Evolutionary conservation across 2,329 filamentous ascomycete species (phyloP).

Genomic region (Cladosporium halotolerans): DNA sequence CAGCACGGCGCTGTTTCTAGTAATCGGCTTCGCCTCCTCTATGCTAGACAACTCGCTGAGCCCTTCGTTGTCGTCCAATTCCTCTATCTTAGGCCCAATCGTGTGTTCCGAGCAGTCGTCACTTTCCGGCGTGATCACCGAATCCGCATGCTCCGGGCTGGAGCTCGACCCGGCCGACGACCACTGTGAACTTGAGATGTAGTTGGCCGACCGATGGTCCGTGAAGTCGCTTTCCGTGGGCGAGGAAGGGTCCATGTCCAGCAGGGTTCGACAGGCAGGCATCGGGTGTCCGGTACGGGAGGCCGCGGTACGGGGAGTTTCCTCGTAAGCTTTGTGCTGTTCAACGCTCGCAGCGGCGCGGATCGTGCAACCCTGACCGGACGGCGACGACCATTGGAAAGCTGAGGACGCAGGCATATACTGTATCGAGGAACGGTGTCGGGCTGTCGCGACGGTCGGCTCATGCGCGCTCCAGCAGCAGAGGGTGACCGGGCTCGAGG

Average conservation of each 20-base stretch:
- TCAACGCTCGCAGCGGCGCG: slow-evolving; percentile 8
- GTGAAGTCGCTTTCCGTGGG: slow-evolving; percentile 9
- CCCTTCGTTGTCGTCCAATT: slow-evolving; percentile 43
- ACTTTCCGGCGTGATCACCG: slow-evolving; percentile 19
- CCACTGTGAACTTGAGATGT: slow-evolving; percentile 16
- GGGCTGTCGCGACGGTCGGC: too few relatives aligned
- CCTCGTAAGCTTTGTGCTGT: slow-evolving; percentile 11
- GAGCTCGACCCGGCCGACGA: slow-evolving; percentile 16
- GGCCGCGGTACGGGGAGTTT: slow-evolving; percentile 10
- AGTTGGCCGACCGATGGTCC: not conserved
- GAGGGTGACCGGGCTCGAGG: not conserved
- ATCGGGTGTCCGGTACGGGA: slow-evolving; percentile 8
- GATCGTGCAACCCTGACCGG: slow-evolving; percentile 9
- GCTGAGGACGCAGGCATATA: slow-evolving; percentile 1
- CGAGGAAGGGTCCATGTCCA: slow-evolving; percentile 10
- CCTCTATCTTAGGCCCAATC: slow-evolving; percentile 49
- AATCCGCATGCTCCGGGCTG: slow-evolving; percentile 15
- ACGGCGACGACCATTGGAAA: slow-evolving; percentile 8
- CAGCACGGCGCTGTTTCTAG: slow-evolving; percentile 27
- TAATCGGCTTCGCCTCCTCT: slow-evolving; percentile 23
- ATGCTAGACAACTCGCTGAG: slow-evolving; percentile 33
- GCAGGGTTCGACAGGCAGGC: slow-evolving; percentile 5
- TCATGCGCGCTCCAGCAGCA: not conserved
- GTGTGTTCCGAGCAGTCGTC: slow-evolving; percentile 25
- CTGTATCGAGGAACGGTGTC: not conserved